These are phyloP conservation scores for Boletus bicolor DNA, from an alignment of 768 basidiomycete species.

Conservation along the genomic window DNA sequence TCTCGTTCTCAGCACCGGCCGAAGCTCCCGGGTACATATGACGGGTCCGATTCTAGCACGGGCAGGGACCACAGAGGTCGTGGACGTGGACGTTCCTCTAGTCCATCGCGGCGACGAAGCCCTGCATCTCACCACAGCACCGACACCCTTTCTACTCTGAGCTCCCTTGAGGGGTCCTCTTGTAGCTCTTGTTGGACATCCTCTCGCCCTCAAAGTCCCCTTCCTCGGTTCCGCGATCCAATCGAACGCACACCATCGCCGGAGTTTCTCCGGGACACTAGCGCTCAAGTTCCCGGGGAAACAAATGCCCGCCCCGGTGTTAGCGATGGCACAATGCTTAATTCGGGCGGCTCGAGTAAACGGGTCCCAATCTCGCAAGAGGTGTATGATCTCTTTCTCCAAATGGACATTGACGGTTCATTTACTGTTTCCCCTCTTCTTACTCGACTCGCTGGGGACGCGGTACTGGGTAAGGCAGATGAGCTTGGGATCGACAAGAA, in stretches of 20 bases:
- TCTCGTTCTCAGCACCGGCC: constrained; percentile 1
- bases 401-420: constrained; percentile 49
- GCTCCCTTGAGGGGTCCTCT: constrained; percentile 41
- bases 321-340: background rate
- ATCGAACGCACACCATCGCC: constrained; percentile 35
- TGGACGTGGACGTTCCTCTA: background rate
- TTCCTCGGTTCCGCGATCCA: constrained; percentile 25
- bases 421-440: constrained; percentile 37
- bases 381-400: constrained; percentile 36
- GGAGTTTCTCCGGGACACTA: constrained; percentile 9
- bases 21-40: constrained; percentile 22
- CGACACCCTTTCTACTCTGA: constrained; percentile 44
- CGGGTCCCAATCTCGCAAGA: constrained; percentile 18
- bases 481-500: constrained; percentile 31
- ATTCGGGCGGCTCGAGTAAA: background rate
- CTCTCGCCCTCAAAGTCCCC: constrained; percentile 22
- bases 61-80: constrained; percentile 4
- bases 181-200: constrained; percentile 36
- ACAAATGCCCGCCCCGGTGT: background rate
- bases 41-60: constrained; percentile 13
- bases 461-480: constrained; percentile 30
- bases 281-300: background rate
- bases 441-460: constrained; percentile 35
- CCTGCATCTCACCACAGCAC: constrained; percentile 28
- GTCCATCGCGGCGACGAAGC: constrained; percentile 4